Base-by-base conservation (phyloP, 2,329 filamentous ascomycete genomes). In the Hirsutella minnesotensis region DNA sequence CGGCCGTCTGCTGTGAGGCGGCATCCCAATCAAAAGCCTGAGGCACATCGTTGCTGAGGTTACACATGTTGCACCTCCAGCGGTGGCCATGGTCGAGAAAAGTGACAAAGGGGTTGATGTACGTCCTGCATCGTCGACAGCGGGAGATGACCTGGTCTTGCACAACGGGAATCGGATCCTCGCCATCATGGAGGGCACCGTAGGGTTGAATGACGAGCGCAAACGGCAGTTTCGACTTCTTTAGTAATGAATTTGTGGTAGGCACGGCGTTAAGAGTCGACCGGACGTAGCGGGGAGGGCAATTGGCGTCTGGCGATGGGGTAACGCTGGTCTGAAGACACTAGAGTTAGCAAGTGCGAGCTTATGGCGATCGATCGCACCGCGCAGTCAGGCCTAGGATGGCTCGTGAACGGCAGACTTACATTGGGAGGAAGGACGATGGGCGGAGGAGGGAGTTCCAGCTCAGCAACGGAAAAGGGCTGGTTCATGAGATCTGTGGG, bases 21-120 rank as follows among this genome's bases (percentile, higher is more conserved):
- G 87, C 82, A 64, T 98, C 92, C 92, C 92, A 98, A 61, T 98
- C 92, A 52, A 98, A 98, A 31, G 89, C 89, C 65, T 98, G 92
- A n/a, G 92, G 92, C 33, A 96, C 90, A 55, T 98, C 92, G 61
- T 98, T 98, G 53, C 89, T 95, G 50, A 98, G 72, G 64, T 95
- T 96, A 65, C 92, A 98, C 89, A 98, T 95, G 67, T 98, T 98
- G 70, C 92, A 98, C 57, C 90, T 83, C 92, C 92, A 98, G 58
- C 92, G 79, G 66, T 98, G 92, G 38, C 92, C 92, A 58, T 96
- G 87, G 56, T 98, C 92, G 47, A 98, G 70, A 68, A 98, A 98
- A 38, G 86, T 87, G 46, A 94, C 92, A 54, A 90, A 98, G 12
- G 92, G 89, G 62, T 96, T 96, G 71, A 96, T 96, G 63, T 96